A percentile compares a stretch with the other conserved stretches of the same genome.
phyloP scores from a whole-genome alignment of 495 filamentous ascomycete species.

The Achaetomiella virescens region DNA sequence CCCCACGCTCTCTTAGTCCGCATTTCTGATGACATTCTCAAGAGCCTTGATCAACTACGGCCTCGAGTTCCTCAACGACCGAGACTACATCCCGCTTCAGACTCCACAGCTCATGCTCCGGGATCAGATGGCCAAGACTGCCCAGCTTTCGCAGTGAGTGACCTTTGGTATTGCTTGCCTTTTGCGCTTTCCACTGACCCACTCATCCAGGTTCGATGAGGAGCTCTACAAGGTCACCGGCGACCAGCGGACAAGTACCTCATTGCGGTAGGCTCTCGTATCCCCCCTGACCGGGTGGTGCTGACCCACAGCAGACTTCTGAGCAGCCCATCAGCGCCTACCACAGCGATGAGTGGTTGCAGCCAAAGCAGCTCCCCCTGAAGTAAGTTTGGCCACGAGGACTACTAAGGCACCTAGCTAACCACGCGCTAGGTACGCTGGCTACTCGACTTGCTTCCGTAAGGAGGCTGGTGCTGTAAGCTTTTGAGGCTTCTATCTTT shows the following conservation, averaged over 20 bases:
- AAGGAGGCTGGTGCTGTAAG: conserved; percentile 74
- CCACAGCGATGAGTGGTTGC: conserved; percentile 90
- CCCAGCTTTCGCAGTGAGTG: conserved; percentile 72
- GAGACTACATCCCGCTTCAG: conserved; percentile 79
- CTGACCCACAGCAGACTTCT: conserved; percentile 51
- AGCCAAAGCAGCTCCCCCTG: conserved; percentile 76
- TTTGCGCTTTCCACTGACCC: neutral
- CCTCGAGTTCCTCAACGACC: conserved; percentile 72
- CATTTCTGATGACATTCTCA: neutral
- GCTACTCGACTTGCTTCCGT: conserved; percentile 89
- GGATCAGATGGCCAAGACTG: conserved; percentile 98
- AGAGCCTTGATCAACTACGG: conserved; percentile 86
- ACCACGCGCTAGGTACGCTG: conserved; percentile 55
- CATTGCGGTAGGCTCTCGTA: conserved; percentile 52
- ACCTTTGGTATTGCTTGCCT: neutral
- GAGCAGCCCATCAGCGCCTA: conserved; percentile 92
- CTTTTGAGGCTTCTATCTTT: neutral
- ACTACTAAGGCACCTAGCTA: conserved; percentile 24
- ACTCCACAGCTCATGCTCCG: conserved; percentile 94
- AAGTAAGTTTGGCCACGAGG: conserved; percentile 44
- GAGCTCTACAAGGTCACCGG: conserved; percentile 95
- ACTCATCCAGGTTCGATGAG: conserved; percentile 63
- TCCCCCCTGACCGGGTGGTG: neutral
- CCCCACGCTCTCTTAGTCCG: neutral
- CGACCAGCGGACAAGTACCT: conserved; percentile 88